A percentile compares a stretch with the other conserved stretches of the same genome.
Evolutionary conservation across 306 rosid species (phyloP).

Genomic region (Corylus heterophylla): DNA sequence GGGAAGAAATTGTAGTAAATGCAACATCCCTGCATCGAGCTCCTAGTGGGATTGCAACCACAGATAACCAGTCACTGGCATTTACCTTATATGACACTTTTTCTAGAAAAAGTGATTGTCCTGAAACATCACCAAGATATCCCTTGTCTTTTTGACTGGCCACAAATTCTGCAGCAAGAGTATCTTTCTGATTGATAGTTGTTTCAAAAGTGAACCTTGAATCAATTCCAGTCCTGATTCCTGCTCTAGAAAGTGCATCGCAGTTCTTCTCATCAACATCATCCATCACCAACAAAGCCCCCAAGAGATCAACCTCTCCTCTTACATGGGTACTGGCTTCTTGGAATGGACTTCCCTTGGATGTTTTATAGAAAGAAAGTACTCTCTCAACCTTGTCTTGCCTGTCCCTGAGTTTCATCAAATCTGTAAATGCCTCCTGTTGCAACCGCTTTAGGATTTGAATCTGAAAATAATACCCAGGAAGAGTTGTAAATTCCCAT

Average conservation of each 20-base stretch:
- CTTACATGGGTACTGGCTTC: conserved; percentile 61
- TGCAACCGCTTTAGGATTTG: conserved; percentile 86
- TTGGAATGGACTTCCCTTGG: conserved; percentile 68
- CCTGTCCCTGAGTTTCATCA: conserved; percentile 84
- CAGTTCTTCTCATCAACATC: conserved; percentile 41
- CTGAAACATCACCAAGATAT: conserved; percentile 30
- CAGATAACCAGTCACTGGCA: conserved; percentile 65
- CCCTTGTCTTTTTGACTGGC: conserved; percentile 48
- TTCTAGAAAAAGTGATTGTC: conserved; percentile 60
- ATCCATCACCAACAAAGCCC: conserved; percentile 55
- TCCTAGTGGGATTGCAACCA: conserved; percentile 68
- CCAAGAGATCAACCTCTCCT: conserved; percentile 70
- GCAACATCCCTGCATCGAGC: conserved; percentile 83
- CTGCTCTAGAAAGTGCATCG: conserved; percentile 45
- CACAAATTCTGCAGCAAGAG: conserved; percentile 68
- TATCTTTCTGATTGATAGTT: conserved; percentile 46
- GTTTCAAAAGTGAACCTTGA: conserved; percentile 76
- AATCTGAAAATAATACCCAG: conserved; percentile 50
- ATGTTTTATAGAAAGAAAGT: conserved; percentile 65
- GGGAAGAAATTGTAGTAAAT: conserved; percentile 47
- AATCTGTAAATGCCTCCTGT: conserved; percentile 83
- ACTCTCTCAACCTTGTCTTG: conserved; percentile 83
- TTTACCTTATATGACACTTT: conserved; percentile 58
- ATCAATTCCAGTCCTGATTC: conserved; percentile 68
- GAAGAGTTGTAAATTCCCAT: conserved; percentile 11